Evolutionary conservation across 768 basidiomycete species (phyloP), one percentile per base, ranked within the genome.

Genomic region (Cystofilobasidium macerans): DNA sequence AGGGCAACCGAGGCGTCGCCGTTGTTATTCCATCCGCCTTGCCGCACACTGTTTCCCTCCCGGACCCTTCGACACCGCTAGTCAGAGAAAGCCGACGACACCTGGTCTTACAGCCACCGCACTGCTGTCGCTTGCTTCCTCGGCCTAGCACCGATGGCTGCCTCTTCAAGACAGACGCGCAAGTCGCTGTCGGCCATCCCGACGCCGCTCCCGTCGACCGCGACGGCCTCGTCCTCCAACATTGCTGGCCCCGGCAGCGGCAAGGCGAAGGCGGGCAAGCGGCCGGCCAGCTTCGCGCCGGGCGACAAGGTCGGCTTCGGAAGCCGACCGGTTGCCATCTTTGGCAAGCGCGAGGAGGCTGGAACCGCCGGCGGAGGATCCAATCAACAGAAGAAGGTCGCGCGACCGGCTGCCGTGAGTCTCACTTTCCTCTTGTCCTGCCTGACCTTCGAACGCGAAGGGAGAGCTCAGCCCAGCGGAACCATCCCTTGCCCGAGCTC

Each of bases 381-480:
- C 30, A 51, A 24, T 67, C 26, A 57, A 38, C 14, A 59, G 16
- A 47, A 42, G n/a, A 67, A 67, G 56, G 51, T 51, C 3, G 59
- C 65, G 0, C 56, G 65, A 33, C 61, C 60, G 53, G 60, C 65
- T 35, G 9, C 47, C 2, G 65, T 67, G 14, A 26, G 65, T 67
- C 3, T 26, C 13, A 24, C 32, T 26, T 0, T 30, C 26, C 33
- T 40, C 45, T 24, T 53, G 35, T 24, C 32, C 1, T 11, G 30
- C 28, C 20, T 24, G 20, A 51, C 14, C 30, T 38, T 54, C 40
- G 45, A 26, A 53, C 12, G 16, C 51, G n/a, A 26, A n/a, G 33
- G 35, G 30, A 12, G n/a, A 4, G 42, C 22, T n/a, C n/a, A n/a
- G n/a, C n/a, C n/a, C n/a, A n/a, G n/a, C n/a, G n/a, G n/a, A n/a